Percentiles rank a stretch among this genome's conserved stretches.
Evolutionary conservation across 2,329 filamentous ascomycete species (phyloP).

Genomic region (Penicillium occitanis): DNA sequence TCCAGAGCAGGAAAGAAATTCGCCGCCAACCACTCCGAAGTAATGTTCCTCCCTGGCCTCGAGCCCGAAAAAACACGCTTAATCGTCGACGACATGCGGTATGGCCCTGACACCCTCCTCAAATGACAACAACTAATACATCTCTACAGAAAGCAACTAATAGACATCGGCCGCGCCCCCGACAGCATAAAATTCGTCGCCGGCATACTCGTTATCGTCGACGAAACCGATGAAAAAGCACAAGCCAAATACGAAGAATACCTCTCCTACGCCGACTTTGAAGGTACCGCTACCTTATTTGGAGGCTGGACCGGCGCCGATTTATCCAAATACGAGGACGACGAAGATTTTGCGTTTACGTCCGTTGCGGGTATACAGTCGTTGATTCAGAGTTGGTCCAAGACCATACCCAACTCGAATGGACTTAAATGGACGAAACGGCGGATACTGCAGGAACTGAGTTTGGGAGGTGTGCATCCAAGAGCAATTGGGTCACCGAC

Average conservation of each 20-base stretch:
- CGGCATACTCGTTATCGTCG: constrained; percentile 47
- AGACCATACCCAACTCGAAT: constrained; percentile 43
- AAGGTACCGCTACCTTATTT: constrained; percentile 48
- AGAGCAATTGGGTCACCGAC: constrained; percentile 39
- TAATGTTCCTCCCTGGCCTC: constrained; percentile 50
- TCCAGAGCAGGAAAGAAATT: constrained; percentile 45
- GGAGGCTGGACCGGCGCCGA: constrained; percentile 52
- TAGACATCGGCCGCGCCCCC: constrained; percentile 41
- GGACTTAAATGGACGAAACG: constrained; percentile 42
- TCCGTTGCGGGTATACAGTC: constrained; percentile 44
- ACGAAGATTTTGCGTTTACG: constrained; percentile 48
- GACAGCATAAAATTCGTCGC: constrained; percentile 46
- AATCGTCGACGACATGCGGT: constrained; percentile 43
- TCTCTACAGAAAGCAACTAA: constrained; percentile 35
- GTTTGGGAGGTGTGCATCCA: constrained; percentile 36
- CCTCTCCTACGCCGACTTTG: constrained; percentile 45
- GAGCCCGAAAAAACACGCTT: constrained; percentile 43
- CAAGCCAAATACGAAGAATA: constrained; percentile 45
- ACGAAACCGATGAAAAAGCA: constrained; percentile 47
- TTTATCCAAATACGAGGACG: constrained; percentile 43
- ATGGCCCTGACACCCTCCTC: not conserved
- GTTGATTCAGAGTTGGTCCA: constrained; percentile 48
- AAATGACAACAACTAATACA: not conserved
- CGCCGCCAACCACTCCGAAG: constrained; percentile 46
- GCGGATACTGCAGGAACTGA: constrained; percentile 37